These are phyloP conservation scores for Petunia hybrid DNA, from an alignment of 305 asterid genomes.

Conservation along the genomic window DNA sequence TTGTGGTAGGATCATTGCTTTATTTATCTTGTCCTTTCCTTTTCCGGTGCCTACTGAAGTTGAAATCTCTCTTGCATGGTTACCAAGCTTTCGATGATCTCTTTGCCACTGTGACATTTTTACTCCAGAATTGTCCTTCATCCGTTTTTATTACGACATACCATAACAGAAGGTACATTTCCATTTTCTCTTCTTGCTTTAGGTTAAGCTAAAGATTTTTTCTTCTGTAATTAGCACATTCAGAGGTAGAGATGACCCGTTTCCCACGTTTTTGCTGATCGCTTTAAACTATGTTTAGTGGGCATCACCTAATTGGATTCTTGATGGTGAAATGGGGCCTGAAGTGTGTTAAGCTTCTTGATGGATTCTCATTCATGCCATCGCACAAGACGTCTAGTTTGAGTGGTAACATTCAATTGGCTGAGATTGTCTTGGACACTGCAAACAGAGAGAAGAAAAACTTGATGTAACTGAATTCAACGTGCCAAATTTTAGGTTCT, in stretches of 20 bases:
- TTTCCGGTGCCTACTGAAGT: constrained; percentile 31
- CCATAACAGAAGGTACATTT: constrained; percentile 86
- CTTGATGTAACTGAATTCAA: constrained; percentile 22
- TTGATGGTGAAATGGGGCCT: constrained; percentile 90
- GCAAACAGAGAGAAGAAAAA: background rate
- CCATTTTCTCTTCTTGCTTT: constrained; percentile 31
- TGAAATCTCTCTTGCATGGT: constrained; percentile 39
- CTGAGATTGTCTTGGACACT: constrained; percentile 71
- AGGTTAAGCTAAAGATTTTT: background rate
- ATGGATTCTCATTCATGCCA: constrained; percentile 86
- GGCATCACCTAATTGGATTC: constrained; percentile 92
- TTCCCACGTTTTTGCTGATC: constrained; percentile 9
- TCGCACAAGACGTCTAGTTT: constrained; percentile 72
- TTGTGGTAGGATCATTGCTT: constrained; percentile 51
- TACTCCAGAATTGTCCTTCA: constrained; percentile 68
- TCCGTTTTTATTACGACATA: constrained; percentile 88
- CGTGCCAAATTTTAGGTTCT: constrained; percentile 9
- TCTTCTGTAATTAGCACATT: constrained; percentile 17
- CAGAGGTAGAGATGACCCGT: constrained; percentile 6
- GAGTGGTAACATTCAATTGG: constrained; percentile 90
- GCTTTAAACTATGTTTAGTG: constrained; percentile 53
- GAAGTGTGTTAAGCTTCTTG: constrained; percentile 82
- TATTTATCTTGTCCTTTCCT: constrained; percentile 26
- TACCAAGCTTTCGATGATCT: constrained; percentile 85
- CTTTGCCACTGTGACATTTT: constrained; percentile 78